Conservation (phyloP, 2,329 filamentous ascomycete species). For the Pseudogymnoascus sp. region DNA sequence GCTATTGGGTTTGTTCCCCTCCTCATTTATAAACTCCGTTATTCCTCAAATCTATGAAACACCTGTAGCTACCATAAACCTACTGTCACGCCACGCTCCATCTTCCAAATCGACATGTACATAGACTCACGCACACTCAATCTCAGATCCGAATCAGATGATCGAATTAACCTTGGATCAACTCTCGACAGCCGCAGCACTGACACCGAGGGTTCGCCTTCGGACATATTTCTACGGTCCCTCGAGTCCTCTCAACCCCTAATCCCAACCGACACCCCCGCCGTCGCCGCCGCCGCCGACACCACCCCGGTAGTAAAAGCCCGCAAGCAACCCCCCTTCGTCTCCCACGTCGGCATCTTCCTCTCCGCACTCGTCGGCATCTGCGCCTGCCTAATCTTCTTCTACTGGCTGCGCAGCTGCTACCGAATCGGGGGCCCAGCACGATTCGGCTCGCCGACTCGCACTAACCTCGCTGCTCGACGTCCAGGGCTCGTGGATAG, state of each 20-base stretch:
- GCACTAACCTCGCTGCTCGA: neutral
- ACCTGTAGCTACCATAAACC: neutral
- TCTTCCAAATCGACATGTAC: neutral
- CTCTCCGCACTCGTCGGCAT: neutral
- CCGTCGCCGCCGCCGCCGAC: neutral
- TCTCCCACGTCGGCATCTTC: conserved; percentile 9
- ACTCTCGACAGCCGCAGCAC: neutral
- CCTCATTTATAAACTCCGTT: neutral
- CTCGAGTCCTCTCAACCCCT: neutral
- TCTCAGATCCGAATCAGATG: neutral
- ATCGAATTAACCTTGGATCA: neutral
- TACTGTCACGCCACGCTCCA: too few relatives aligned
- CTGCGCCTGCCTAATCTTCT: neutral
- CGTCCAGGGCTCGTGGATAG: neutral
- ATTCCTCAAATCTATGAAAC: neutral
- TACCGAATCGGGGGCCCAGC: neutral
- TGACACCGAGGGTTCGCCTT: neutral
- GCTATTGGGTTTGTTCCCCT: neutral
- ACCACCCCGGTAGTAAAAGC: neutral
- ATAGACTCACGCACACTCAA: neutral
- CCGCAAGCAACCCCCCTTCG: neutral
- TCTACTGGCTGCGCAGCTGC: neutral
- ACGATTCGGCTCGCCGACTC: neutral
- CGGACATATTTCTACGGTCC: neutral
- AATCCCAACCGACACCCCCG: neutral